A percentile compares a stretch with the other conserved stretches of the same genome.
These are phyloP conservation scores for Mycosphaerella arachidis DNA, from an alignment of 2,329 filamentous ascomycete species.

Conservation along the genomic window DNA sequence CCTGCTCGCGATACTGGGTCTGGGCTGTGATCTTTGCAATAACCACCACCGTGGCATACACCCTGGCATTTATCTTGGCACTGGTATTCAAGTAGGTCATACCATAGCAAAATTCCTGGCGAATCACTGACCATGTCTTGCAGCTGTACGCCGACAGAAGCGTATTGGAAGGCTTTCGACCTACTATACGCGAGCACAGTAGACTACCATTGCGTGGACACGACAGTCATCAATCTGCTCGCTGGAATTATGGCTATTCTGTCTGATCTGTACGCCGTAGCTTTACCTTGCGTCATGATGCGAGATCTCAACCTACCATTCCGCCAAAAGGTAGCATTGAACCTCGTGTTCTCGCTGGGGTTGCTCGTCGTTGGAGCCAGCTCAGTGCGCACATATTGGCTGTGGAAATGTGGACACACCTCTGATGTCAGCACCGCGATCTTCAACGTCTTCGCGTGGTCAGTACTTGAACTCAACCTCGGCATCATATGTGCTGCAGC, in stretches of 20 bases:
- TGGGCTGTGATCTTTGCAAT: conserved; percentile 38
- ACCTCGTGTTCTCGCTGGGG: conserved; percentile 36
- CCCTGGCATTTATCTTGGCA: conserved; percentile 34
- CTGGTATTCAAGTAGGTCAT: conserved; percentile 31
- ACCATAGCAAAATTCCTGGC: background rate
- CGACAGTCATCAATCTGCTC: conserved; percentile 36
- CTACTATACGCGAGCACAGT: conserved; percentile 30
- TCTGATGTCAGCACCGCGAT: conserved; percentile 41
- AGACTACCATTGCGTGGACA: conserved; percentile 36
- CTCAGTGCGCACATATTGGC: conserved; percentile 35
- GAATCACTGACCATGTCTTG: background rate
- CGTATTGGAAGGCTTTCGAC: conserved; percentile 40
- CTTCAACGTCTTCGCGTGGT: conserved; percentile 39
- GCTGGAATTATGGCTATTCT: conserved; percentile 38
- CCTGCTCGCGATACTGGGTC: conserved; percentile 35
- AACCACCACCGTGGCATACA: conserved; percentile 36
- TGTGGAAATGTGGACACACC: conserved; percentile 22
- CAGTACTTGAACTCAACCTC: conserved; percentile 39
- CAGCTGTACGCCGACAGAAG: conserved; percentile 36
- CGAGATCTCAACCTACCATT: conserved; percentile 41
- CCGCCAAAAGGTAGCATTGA: conserved; percentile 42
- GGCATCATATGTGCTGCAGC: conserved; percentile 42
- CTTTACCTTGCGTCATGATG: conserved; percentile 42
- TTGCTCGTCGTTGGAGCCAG: conserved; percentile 31
- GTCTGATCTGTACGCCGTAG: conserved; percentile 39